Evolutionary conservation across 2,329 filamentous ascomycete species (phyloP).

Genomic region (Cercospora sp.): DNA sequence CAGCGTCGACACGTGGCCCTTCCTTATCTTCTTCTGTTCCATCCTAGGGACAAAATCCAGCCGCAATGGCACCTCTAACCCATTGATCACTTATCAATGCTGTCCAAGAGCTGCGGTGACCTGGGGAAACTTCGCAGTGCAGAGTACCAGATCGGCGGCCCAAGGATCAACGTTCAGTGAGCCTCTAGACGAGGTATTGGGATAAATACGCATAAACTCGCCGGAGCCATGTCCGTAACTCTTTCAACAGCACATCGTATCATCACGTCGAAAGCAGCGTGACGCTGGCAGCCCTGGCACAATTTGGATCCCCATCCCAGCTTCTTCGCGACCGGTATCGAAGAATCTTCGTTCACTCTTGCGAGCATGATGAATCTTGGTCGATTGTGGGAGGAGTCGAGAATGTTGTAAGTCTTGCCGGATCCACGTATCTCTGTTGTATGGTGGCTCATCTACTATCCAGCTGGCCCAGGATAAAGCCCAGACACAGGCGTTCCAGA

Average conservation of each 20-base stretch:
- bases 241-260: neutral
- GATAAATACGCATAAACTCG: neutral
- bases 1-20: neutral
- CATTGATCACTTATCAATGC: neutral
- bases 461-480: neutral
- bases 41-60: neutral
- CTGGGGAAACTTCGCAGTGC: neutral
- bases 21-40: neutral
- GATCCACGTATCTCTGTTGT: slow-evolving; percentile 13
- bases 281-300: neutral
- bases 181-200: neutral
- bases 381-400: slow-evolving; percentile 1
- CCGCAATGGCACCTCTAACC: neutral
- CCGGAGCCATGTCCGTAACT: neutral
- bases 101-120: neutral
- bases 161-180: neutral
- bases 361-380: neutral
- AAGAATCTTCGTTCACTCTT: neutral
- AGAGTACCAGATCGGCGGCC: neutral
- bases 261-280: neutral
- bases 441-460: slow-evolving; percentile 1
- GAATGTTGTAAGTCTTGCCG: slow-evolving; percentile 9
- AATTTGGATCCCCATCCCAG: neutral
- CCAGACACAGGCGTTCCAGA: slow-evolving; percentile 1
- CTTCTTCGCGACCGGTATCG: neutral